Percentiles rank a stretch among this genome's conserved stretches.
Evolutionary conservation across 2,329 filamentous ascomycete species (phyloP).

Genomic region (Claviceps sorghi): DNA sequence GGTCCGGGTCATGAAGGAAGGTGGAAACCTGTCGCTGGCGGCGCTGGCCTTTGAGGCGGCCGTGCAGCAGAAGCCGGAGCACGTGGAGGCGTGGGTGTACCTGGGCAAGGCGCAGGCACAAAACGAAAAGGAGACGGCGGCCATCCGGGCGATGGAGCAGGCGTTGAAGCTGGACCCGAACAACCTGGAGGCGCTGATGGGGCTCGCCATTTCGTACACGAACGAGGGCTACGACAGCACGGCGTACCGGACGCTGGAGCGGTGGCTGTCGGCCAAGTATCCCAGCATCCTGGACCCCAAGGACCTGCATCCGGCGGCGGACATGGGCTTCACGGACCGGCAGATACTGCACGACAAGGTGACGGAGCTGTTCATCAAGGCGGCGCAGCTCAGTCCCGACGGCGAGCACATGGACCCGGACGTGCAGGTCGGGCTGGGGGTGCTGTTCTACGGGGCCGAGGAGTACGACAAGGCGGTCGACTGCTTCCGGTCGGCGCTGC

Average conservation of each 20-base stretch:
- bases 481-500: slow-evolving; percentile 87
- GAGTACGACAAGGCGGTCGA: slow-evolving; percentile 98
- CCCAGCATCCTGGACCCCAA: slow-evolving; percentile 62
- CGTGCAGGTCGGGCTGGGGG: slow-evolving; percentile 90
- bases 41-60: slow-evolving; percentile 93
- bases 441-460: slow-evolving; percentile 94
- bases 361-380: slow-evolving; percentile 78
- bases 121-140: slow-evolving; percentile 95
- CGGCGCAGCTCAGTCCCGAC: slow-evolving; percentile 79
- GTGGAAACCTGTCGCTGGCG: slow-evolving; percentile 85
- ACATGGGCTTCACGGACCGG: slow-evolving; percentile 88
- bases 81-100: slow-evolving; percentile 87
- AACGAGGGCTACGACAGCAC: slow-evolving; percentile 98
- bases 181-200: slow-evolving; percentile 86
- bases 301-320: slow-evolving; percentile 58
- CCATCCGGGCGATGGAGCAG: slow-evolving; percentile 84
- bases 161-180: slow-evolving; percentile 75
- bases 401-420: slow-evolving; percentile 97
- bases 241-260: slow-evolving; percentile 88
- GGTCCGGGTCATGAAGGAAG: slow-evolving; percentile 80
- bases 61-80: slow-evolving; percentile 73
- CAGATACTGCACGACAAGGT: slow-evolving; percentile 81
- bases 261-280: slow-evolving; percentile 94
- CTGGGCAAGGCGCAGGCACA: slow-evolving; percentile 88
- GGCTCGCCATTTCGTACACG: slow-evolving; percentile 88